Conservation (phyloP, 129 eudicot species). For the Lactuca sativa region DNA sequence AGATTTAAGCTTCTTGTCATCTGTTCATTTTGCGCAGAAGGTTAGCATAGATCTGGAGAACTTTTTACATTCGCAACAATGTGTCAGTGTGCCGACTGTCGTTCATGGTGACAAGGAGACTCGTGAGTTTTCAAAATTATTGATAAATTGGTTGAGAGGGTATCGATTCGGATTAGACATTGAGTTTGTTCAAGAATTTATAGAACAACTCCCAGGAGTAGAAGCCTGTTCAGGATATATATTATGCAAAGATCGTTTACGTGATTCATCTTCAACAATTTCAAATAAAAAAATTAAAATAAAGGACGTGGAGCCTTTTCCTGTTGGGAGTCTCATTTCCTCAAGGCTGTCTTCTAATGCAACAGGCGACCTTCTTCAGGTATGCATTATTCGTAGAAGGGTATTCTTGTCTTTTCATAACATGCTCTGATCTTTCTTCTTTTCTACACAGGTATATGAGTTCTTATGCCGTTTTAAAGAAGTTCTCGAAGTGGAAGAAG, state of each 20-base stretch:
- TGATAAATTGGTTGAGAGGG: neutral
- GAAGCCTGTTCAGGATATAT: neutral
- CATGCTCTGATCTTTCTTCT: neutral
- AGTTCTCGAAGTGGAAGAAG: conserved; percentile 33
- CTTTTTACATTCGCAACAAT: neutral
- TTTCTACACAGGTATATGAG: conserved; percentile 48
- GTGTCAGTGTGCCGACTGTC: neutral
- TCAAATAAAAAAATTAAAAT: too few relatives aligned
- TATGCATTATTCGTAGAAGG: conserved; percentile 19
- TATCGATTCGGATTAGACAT: neutral
- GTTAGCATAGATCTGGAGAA: neutral
- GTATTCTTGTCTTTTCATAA: neutral
- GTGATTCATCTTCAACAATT: neutral
- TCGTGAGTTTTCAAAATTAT: neutral
- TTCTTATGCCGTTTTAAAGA: conserved; percentile 47
- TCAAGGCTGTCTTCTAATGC: conserved; percentile 41
- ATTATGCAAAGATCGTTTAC: neutral
- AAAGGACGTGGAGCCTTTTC: conserved; percentile 8
- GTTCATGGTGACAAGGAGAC: neutral
- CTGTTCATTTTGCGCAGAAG: neutral
- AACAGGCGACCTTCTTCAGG: conserved; percentile 58
- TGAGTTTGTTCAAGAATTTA: neutral
- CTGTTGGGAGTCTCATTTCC: conserved; percentile 44
- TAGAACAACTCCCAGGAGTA: neutral
- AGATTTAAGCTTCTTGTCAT: neutral